phyloP scores from a whole-genome alignment of 768 basidiomycete species.

The Kondoa malvinella region DNA sequence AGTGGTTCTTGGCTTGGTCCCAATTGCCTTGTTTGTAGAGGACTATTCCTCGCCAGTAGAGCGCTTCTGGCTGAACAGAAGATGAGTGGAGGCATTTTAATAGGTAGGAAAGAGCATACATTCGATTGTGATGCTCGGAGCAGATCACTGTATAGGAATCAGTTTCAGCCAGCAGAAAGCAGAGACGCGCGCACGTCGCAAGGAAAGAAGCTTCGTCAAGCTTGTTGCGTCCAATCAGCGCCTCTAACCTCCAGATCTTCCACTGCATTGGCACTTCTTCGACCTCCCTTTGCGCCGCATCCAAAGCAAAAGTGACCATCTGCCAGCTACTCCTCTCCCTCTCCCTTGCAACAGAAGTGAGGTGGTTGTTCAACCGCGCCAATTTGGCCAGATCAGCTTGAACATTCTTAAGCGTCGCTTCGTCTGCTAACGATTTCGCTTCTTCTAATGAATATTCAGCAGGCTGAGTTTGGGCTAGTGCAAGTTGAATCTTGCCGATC shows the following conservation, averaged over 20 bases:
- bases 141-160: not conserved
- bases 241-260: constrained; percentile 60
- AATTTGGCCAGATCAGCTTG: constrained; percentile 21
- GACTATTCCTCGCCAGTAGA: constrained; percentile 59
- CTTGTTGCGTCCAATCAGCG: constrained; percentile 53
- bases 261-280: constrained; percentile 60
- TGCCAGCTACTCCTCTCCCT: constrained; percentile 52
- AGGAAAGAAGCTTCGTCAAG: constrained; percentile 57
- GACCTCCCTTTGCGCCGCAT: constrained; percentile 45
- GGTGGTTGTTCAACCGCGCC: constrained; percentile 38
- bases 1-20: constrained; percentile 54
- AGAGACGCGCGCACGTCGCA: constrained; percentile 47
- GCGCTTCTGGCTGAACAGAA: constrained; percentile 61
- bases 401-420: constrained; percentile 46
- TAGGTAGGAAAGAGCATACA: not conserved
- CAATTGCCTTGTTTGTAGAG: constrained; percentile 57
- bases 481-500: constrained; percentile 66
- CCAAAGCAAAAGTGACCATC: constrained; percentile 59
- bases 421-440: constrained; percentile 45
- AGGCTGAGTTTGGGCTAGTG: constrained; percentile 50
- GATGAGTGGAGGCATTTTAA: constrained; percentile 44
- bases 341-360: constrained; percentile 47
- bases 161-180: not conserved
- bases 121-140: not conserved
- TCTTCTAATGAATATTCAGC: constrained; percentile 52